These are phyloP conservation scores for Mycena galopus DNA, from an alignment of 768 basidiomycete species.

Conservation along the genomic window DNA sequence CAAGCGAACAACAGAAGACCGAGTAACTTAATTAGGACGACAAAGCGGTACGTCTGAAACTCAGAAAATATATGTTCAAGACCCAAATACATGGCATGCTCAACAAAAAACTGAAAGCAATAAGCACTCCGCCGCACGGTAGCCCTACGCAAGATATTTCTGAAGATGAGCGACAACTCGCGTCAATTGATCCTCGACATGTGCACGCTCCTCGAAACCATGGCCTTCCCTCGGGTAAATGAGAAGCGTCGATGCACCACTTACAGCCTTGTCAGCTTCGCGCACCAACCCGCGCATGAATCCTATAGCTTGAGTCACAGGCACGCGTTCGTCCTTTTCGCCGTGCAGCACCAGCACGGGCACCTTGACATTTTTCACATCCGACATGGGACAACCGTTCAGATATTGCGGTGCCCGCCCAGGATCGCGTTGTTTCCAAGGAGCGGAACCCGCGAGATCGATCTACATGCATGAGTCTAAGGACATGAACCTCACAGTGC, in stretches of 20 bases:
- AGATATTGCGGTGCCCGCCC: slow-evolving; percentile 10
- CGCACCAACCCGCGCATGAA: slow-evolving; percentile 34
- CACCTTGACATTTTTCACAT: slow-evolving; percentile 33
- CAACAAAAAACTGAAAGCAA: no score
- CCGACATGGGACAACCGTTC: slow-evolving; percentile 29
- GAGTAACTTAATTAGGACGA: no score
- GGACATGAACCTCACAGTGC: neutral
- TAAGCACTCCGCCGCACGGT: no score
- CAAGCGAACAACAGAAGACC: slow-evolving; percentile 5
- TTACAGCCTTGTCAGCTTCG: slow-evolving; percentile 25
- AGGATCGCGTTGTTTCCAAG: slow-evolving; percentile 22
- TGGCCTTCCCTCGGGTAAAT: slow-evolving; percentile 36
- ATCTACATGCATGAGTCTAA: neutral
- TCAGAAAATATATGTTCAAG: no score
- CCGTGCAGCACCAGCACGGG: slow-evolving; percentile 31
- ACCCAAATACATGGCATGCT: no score
- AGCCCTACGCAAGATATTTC: slow-evolving; percentile 19
- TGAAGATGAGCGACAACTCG: slow-evolving; percentile 30
- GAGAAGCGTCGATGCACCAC: slow-evolving; percentile 24
- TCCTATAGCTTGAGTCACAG: slow-evolving; percentile 28
- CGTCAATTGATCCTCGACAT: slow-evolving; percentile 32
- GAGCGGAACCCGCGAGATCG: slow-evolving; percentile 24
- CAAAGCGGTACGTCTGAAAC: no score
- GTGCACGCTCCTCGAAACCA: slow-evolving; percentile 26
- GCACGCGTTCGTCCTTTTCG: slow-evolving; percentile 33